Base-by-base conservation (phyloP, 345 rosid species). In the Syzygium jambos region DNA sequence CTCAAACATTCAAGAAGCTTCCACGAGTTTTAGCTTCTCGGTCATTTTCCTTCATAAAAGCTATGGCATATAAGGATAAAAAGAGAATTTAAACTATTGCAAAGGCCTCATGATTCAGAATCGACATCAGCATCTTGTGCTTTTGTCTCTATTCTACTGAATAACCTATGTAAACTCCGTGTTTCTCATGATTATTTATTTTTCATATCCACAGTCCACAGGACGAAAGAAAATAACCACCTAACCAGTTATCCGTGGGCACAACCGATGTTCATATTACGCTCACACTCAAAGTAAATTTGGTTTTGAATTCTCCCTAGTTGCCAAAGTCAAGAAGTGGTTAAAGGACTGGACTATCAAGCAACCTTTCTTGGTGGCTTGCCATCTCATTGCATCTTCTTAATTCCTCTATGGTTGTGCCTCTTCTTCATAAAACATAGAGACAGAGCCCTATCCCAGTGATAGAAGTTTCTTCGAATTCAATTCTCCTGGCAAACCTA, bases 341-440 rank as follows among this genome's bases (percentile, higher is more conserved):
- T 54, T 19, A 54, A 54, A 54, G 23, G 57, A 54, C 57, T 19
- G 4, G 25, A 54, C 25, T 19, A 17, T 19, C 23, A 19, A 54
- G 57, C 10, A 19, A 54, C 0, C 57, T 54, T 54, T 7, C 57
- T 0, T 0, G 1, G 2, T 54, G 57, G 57, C 57, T 54, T 19
- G 25, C 57, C 57, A 54, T 54, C 25, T 54, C 23, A 54, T 4
- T 54, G 25, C 54, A 52, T 15, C 54, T 55, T 55, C 59, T 55
- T 22, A 23, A 55, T 9, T 0, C 27, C 11, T 0, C 11, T 0
- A 0, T 22, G 6, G 59, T 55, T 9, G 7, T 22, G 59, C 27
- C 59, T 55, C 27, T 56, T 56, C 0, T 0, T 0, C 23, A 2
- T 2, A 53, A 53, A 19, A 54, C 23, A 17, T 5, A 54, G 9